Base-by-base conservation (phyloP, 208 protist species). In the Trypanosoma platydactyli region DNA sequence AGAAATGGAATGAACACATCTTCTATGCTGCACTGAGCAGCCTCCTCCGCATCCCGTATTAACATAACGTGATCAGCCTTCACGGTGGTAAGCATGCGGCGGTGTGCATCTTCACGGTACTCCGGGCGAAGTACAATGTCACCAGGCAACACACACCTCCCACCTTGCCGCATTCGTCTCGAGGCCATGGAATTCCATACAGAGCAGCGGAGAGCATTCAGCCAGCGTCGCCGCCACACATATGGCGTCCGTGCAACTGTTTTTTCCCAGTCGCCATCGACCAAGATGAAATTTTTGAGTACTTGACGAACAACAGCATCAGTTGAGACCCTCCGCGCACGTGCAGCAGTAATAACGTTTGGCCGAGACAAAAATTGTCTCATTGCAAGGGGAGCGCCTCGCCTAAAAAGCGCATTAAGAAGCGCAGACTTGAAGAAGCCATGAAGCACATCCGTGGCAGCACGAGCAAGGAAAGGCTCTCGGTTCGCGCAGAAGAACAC, bases 171-270 rank as follows among this genome's bases (percentile, higher is more conserved):
- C 30, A 96, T 27, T 12, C 90, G 80, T 49, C 74, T 55, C 13
- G 87, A 89, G 9, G 87, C 87, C 83, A 96, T 91, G 25, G 53
- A 75, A 52, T 96, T 96, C 86, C 87, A 96, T 30, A 92, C 84
- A 12, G 76, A 62, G 40, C 76, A 77, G 3, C 87, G 83, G 62
- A 95, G 75, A 27, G 87, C 84, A 54, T 84, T 89, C 24, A 94
- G 68, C 87, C 90, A 95, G 22, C 83, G 79, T 4, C 85, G 80
- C 1, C 90, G 84, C 83, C 76, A 88, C 20, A 81, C 81, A 51
- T 91, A 95, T 40, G 90, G 90, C 4, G 71, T 73, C 1, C 80
- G 79, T 30, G 49, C 65, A 54, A 92, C 76, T 42, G 84, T 83
- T 44, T 62, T 59, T 22, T 76, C 53, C 83, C 84, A 94, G 68